Evolutionary conservation across 805 yeast species (phyloP), one percentile per base, ranked within the genome.

Genomic region (Lipomyces chichibuensis): DNA sequence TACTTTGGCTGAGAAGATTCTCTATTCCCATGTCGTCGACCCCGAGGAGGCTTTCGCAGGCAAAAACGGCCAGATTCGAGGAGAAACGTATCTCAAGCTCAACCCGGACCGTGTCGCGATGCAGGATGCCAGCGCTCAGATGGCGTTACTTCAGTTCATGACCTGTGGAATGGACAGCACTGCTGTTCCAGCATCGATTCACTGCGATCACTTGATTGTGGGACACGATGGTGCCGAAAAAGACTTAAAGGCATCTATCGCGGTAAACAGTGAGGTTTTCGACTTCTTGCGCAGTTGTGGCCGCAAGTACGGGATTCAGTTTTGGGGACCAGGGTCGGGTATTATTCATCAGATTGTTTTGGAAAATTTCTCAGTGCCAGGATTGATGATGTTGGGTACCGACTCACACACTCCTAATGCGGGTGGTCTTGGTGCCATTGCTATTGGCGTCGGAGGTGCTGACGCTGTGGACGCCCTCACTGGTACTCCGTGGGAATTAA

Each of bases 391-490:
- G 84, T 87, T 93, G 74, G 98, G 98, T 84, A 93, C 98, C 65
- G 98, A 93, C 83, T 92, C 97, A 43, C 98, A 93, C 82, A 93
- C 98, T 75, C 98, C 98, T 69, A 93, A 93, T 80, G 98, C 97
- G 67, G 98, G 98, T 85, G 98, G 98, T 82, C 85, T 93, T 77
- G 98, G 98, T 83, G 96, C 91, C 83, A 87, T 93, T 77, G 98
- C 98, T 74, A 93, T 93, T 74, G 98, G 98, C 86, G 98, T 94
- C 74, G 98, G 98, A 85, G 98, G 98, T 86, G 98, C 98, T 73
- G 98, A 93, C 80, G 98, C 98, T 71, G 98, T 93, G 74, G 98
- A 93, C 80, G 98, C 92, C 69, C 87, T 93, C 88, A 91, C 98
- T 69, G 89, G 90, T 77, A 85, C 92, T 73, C 89, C 98, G 65